Evolutionary conservation across 257 asterid species (phyloP).

Genomic region (Nicotiana benthamiana): DNA sequence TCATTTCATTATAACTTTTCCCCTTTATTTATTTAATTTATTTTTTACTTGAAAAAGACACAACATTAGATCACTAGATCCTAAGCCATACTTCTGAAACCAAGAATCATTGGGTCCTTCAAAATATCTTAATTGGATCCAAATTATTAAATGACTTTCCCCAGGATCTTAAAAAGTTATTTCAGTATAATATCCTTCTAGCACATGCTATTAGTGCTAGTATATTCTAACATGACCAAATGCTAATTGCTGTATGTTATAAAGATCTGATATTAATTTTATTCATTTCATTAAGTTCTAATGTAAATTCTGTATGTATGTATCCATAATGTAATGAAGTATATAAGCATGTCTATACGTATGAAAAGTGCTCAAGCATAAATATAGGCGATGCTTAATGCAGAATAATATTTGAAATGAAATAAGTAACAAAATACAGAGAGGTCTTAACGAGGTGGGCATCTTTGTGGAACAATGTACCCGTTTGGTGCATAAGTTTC

Average conservation of each 20-base stretch:
- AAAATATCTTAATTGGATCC: not conserved
- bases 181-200: not conserved
- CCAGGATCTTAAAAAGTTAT: not conserved
- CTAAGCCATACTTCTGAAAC: not conserved
- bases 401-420: not conserved
- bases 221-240: not conserved
- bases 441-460: not conserved
- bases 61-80: not conserved
- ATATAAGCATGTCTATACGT: not conserved
- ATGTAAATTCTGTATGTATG: not conserved
- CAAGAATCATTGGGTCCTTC: not conserved
- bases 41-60: not conserved
- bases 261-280: not conserved
- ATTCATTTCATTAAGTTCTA: not conserved
- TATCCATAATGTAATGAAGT: not conserved
- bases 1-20: not conserved
- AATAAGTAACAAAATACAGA: not conserved
- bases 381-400: not conserved
- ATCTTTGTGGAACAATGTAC: not conserved
- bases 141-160: not conserved
- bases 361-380: not conserved
- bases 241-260: not conserved
- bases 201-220: not conserved
- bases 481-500: not conserved
- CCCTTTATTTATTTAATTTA: not conserved